phyloP scores from a whole-genome alignment of 768 basidiomycete species.

The Tubosaeta sp. region DNA sequence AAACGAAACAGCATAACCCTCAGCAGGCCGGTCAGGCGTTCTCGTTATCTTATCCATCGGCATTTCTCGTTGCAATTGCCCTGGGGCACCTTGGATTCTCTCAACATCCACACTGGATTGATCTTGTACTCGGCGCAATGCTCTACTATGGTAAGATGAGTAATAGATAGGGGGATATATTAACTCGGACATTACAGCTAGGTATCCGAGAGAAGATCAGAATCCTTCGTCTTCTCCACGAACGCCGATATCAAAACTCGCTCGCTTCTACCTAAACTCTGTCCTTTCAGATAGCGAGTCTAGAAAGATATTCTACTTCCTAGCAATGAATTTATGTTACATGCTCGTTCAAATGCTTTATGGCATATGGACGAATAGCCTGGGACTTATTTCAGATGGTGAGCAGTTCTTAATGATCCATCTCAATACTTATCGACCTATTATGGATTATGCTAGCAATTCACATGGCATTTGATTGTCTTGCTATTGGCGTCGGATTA shows the following conservation, averaged over 20 bases:
- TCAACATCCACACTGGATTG: conserved; percentile 54
- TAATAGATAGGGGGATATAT: not conserved
- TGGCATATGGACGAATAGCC: conserved; percentile 95
- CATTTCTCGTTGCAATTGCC: conserved; percentile 44
- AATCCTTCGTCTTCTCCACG: conserved; percentile 40
- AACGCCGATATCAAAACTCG: conserved; percentile 50
- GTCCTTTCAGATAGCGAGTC: conserved; percentile 91
- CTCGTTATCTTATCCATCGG: conserved; percentile 52
- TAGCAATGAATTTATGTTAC: conserved; percentile 89
- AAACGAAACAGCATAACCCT: conserved; percentile 42
- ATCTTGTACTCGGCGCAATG: conserved; percentile 51
- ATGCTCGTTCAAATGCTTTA: conserved; percentile 98
- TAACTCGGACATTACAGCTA: conserved; percentile 35
- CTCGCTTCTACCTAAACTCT: conserved; percentile 77
- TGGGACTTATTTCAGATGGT: conserved; percentile 98
- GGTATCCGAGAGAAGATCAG: conserved; percentile 47
- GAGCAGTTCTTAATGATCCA: conserved; percentile 18
- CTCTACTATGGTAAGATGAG: conserved; percentile 58
- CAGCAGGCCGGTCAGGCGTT: conserved; percentile 55
- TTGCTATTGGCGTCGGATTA: conserved; percentile 93
- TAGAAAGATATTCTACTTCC: conserved; percentile 94
- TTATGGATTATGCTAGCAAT: conserved; percentile 59
- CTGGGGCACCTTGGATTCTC: conserved; percentile 63
- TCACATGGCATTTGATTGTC: conserved; percentile 99
- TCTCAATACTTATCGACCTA: conserved; percentile 3